Conservation (phyloP, 179 eudicot genomes). For the Silene vulgaris region DNA sequence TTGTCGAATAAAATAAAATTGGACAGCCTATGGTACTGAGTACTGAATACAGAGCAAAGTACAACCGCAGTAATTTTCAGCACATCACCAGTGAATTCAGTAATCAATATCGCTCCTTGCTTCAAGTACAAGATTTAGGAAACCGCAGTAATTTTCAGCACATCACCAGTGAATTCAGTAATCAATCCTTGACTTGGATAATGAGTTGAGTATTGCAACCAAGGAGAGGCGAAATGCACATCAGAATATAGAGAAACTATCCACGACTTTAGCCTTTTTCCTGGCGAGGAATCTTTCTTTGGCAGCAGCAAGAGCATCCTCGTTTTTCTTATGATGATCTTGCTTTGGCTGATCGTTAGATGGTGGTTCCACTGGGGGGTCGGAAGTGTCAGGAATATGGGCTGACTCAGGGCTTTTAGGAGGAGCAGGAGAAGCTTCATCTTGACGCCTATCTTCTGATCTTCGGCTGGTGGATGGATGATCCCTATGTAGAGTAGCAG, state of each 20-base stretch:
- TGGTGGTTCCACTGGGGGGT: constrained; percentile 28
- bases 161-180: too few species aligned
- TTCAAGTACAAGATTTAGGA: too few species aligned
- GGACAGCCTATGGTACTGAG: too few species aligned
- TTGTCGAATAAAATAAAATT: too few species aligned
- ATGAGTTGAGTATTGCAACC: too few species aligned
- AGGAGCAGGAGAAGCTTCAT: constrained; percentile 24
- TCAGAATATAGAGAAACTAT: background rate
- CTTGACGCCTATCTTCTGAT: constrained; percentile 21
- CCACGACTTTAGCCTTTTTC: constrained; percentile 57
- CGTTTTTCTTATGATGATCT: constrained; percentile 58
- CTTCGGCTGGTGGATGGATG: constrained; percentile 27
- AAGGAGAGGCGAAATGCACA: background rate
- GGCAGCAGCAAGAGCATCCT: constrained; percentile 71
- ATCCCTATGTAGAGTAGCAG: constrained; percentile 24
- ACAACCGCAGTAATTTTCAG: too few species aligned
- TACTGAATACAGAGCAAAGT: too few species aligned
- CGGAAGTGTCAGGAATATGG: constrained; percentile 24
- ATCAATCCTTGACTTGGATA: too few species aligned
- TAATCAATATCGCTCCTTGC: too few species aligned
- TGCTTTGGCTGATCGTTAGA: constrained; percentile 32
- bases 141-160: too few species aligned
- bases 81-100: too few species aligned
- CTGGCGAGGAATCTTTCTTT: constrained; percentile 79
- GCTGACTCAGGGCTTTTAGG: constrained; percentile 31